phyloP scores from a whole-genome alignment of 257 asterid species.

The Salvia splendens region DNA sequence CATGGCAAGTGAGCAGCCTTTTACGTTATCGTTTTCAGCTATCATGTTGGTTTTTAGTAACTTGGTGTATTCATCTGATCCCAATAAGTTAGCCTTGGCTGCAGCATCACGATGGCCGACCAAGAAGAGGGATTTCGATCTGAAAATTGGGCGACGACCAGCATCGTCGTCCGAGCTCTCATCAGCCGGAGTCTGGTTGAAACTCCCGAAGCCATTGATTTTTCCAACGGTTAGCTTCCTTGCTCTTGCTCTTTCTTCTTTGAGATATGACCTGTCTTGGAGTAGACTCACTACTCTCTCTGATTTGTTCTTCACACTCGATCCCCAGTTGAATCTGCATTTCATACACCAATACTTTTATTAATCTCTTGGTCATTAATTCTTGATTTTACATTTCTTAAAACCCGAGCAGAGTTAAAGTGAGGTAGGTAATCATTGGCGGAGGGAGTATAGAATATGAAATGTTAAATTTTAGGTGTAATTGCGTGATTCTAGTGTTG shows the following conservation, averaged over 20 bases:
- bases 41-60: conserved; percentile 25
- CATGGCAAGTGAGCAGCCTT: conserved; percentile 29
- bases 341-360: neutral
- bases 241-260: conserved; percentile 67
- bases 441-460: too few relatives aligned
- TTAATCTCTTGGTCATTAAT: neutral
- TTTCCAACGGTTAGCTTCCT: conserved; percentile 58
- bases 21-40: conserved; percentile 13
- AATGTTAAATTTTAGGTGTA: too few relatives aligned
- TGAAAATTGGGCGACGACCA: neutral
- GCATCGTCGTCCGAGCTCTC: conserved; percentile 1
- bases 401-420: too few relatives aligned
- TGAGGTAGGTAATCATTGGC: too few relatives aligned
- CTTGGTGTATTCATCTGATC: conserved; percentile 35
- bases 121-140: conserved; percentile 39
- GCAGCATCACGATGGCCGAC: conserved; percentile 21
- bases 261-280: conserved; percentile 52
- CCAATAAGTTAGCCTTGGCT: conserved; percentile 25
- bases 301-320: conserved; percentile 55
- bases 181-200: conserved; percentile 31
- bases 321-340: conserved; percentile 82
- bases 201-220: conserved; percentile 80
- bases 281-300: conserved; percentile 53
- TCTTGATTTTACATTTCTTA: neutral
- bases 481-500: too few relatives aligned